These are phyloP conservation scores for Mycena latifolia DNA, from an alignment of 768 basidiomycete genomes.

Conservation along the genomic window DNA sequence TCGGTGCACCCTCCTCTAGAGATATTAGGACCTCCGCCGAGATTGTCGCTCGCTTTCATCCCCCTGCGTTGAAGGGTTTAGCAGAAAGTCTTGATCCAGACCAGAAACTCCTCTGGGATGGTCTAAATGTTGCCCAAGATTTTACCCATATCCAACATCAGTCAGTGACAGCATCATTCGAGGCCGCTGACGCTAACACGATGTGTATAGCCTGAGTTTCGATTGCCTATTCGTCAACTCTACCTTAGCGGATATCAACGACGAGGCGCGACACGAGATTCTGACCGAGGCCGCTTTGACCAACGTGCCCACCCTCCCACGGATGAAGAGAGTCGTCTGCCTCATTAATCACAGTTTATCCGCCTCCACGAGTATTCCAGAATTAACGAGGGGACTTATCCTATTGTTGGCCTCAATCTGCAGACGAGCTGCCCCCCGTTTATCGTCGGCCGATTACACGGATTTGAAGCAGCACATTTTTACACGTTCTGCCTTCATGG, in stretches of 20 bases:
- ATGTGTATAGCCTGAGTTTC: conserved; percentile 48
- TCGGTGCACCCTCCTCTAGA: conserved; percentile 47
- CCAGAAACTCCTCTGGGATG: conserved; percentile 57
- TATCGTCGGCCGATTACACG: conserved; percentile 47
- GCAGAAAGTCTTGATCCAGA: conserved; percentile 58
- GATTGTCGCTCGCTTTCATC: conserved; percentile 56
- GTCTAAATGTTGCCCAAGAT: conserved; percentile 42
- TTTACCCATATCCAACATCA: conserved; percentile 38
- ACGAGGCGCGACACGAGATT: conserved; percentile 45
- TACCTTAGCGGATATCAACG: conserved; percentile 38
- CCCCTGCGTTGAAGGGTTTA: conserved; percentile 56
- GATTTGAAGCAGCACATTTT: conserved; percentile 58
- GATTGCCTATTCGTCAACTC: conserved; percentile 59
- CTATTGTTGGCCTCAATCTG: conserved; percentile 55
- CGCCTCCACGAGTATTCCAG: conserved; percentile 35
- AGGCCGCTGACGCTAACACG: background rate
- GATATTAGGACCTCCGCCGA: conserved; percentile 55
- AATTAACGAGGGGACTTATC: conserved; percentile 48
- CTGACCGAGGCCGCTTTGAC: conserved; percentile 51
- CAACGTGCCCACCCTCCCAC: conserved; percentile 38
- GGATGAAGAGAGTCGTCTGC: conserved; percentile 51
- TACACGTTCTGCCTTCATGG: conserved; percentile 46
- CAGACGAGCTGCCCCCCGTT: conserved; percentile 37
- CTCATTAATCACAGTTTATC: conserved; percentile 53
- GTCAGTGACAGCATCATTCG: conserved; percentile 43